Evolutionary conservation across 1,284 basidiomycete genomes (phyloP), one percentile per base, ranked within the genome.

Genomic region (Naganishia sp.): DNA sequence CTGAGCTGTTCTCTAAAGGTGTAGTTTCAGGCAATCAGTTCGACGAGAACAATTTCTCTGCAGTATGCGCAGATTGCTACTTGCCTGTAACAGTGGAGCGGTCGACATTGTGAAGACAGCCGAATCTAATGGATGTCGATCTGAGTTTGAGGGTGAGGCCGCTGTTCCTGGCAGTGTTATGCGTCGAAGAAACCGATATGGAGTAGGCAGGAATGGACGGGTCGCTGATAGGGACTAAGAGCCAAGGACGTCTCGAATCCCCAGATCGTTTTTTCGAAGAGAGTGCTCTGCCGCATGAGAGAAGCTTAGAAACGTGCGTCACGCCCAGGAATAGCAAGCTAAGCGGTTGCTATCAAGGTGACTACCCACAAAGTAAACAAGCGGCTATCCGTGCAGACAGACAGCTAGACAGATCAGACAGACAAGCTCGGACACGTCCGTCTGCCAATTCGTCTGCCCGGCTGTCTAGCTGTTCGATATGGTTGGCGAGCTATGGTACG

Each of bases 1-100:
- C 59, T 89, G 87, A 2, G 93, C 91, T 18, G 94, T 96, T 68
- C 96, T 88, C 81, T 99, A 95, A 55, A 99, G 86, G 25, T 10
- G 36, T 3, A 95, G 96, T 80, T 98, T 94, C 64, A 94, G 96
- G 21, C 5, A 95, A 99, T 96, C 97, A 96, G 52, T 39, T 39
- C n/a, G 18, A 31, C 16, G 6, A 18, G 31, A 16, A 28, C 49
- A 10, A 28, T 23, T 18, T 4, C 10, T 13, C 25, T 15, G 6
- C 25, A 10, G n/a, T 45, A 36, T 3, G 16, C 10, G 15, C 6
- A 31, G 16, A 48, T 43, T 59, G 15, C 13, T 3, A 49, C 48
- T 49, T 25, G 50, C 59, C 36, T 61, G 59, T 28, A 61, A 61
- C 7, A 61, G 59, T 11, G 59, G 59, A 43, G 59, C 59, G 45